Percentiles rank a stretch among this genome's conserved stretches.
These are phyloP conservation scores for Lichtheimia ornata DNA, from an alignment of 371 early-diverging fungal species.

Conservation along the genomic window DNA sequence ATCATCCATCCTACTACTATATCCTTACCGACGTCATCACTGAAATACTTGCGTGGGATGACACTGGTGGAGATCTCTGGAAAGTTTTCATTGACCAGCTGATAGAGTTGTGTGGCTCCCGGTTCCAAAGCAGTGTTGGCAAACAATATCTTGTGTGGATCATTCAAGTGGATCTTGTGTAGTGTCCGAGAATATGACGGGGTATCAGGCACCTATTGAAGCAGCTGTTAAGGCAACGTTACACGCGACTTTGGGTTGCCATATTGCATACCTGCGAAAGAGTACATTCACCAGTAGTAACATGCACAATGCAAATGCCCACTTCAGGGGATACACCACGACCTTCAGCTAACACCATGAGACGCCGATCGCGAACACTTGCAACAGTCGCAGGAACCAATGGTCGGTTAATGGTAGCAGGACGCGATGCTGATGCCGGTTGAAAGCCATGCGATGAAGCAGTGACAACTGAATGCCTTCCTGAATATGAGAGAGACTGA, in stretches of 20 bases:
- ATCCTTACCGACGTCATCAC: constrained; percentile 53
- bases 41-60: constrained; percentile 59
- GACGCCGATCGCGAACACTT: constrained; percentile 13
- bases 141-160: constrained; percentile 51
- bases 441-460: not conserved
- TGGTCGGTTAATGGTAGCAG: not conserved
- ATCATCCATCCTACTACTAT: not conserved
- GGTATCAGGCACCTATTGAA: constrained; percentile 62
- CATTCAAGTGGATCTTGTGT: constrained; percentile 59
- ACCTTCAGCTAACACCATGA: constrained; percentile 55
- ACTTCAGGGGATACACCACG: constrained; percentile 57
- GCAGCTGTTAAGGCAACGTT: not conserved
- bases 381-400: not conserved
- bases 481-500: not conserved
- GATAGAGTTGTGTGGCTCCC: constrained; percentile 42
- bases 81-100: constrained; percentile 49
- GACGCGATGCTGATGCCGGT: not conserved
- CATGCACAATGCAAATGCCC: constrained; percentile 66
- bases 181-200: constrained; percentile 63
- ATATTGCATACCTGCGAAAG: constrained; percentile 56
- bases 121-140: constrained; percentile 39
- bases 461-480: not conserved
- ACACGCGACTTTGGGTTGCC: not conserved
- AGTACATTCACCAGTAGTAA: constrained; percentile 60
- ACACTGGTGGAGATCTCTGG: constrained; percentile 47